These are phyloP conservation scores for Stagonosporopsis tanaceti DNA, from an alignment of 2,329 filamentous ascomycete species.

Conservation along the genomic window DNA sequence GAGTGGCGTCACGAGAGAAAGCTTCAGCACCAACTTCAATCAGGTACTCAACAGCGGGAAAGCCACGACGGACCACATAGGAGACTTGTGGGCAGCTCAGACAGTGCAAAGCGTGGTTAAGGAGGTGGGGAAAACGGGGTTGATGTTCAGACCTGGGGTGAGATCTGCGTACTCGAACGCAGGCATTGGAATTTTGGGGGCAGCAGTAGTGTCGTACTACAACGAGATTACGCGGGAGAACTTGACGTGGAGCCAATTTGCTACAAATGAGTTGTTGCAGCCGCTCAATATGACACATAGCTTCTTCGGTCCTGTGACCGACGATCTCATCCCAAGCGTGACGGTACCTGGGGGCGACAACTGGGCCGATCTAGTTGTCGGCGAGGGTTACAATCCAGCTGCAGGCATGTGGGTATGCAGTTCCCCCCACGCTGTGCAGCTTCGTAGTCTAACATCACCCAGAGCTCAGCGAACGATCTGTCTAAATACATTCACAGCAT, in stretches of 20 bases:
- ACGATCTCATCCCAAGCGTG: conserved; percentile 24
- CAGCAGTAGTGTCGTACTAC: conserved; percentile 36
- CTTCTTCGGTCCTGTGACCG: conserved; percentile 12
- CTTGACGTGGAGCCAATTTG: conserved; percentile 35
- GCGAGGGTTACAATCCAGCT: conserved; percentile 41
- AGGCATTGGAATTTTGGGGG: conserved; percentile 38
- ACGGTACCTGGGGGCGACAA: conserved; percentile 38
- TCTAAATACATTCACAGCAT: conserved; percentile 34
- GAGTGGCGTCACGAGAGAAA: conserved; percentile 38
- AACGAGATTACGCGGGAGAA: conserved; percentile 28
- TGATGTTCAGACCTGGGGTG: conserved; percentile 45
- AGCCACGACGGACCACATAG: conserved; percentile 36
- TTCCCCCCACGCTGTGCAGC: background rate
- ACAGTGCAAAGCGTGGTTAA: conserved; percentile 32
- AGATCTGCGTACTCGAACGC: conserved; percentile 43
- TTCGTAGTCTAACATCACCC: background rate
- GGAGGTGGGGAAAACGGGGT: conserved; percentile 22
- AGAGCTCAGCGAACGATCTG: conserved; percentile 43
- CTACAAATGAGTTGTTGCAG: conserved; percentile 27
- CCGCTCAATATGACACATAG: conserved; percentile 29
- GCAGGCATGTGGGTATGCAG: conserved; percentile 40
- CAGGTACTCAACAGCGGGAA: conserved; percentile 34
- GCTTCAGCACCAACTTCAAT: conserved; percentile 43
- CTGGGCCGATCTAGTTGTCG: conserved; percentile 39
- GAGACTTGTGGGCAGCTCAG: conserved; percentile 34